Conservation (phyloP, 225 moss, liverwort and hornwort genomes). For the Pleurozium schreberi region DNA sequence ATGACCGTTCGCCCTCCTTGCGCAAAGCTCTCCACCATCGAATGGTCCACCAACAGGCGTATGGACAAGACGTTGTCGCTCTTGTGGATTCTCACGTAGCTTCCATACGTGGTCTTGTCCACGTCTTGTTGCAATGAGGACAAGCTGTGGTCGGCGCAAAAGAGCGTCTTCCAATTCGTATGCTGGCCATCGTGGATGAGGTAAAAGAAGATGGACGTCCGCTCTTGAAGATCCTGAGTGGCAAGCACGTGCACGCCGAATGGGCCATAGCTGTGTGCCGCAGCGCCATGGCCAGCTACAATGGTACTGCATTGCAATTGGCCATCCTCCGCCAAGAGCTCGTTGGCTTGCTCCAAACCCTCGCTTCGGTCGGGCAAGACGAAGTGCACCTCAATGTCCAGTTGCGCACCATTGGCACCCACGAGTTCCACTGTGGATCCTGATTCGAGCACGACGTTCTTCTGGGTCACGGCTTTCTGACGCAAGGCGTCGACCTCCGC, state of each 20-base stretch:
- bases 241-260: constrained; percentile 37
- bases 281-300: not conserved
- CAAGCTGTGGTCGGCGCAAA: constrained; percentile 19
- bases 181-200: not conserved
- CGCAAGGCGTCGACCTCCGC: constrained; percentile 51
- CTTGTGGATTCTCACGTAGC: constrained; percentile 16
- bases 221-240: constrained; percentile 2
- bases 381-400: constrained; percentile 58
- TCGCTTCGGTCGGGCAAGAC: constrained; percentile 15
- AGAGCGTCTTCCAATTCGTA: constrained; percentile 18
- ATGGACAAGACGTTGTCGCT: not conserved
- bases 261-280: not conserved
- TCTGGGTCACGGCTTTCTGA: not conserved
- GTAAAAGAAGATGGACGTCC: constrained; percentile 26
- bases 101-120: constrained; percentile 35
- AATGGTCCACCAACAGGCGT: constrained; percentile 52
- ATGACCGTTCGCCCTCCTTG: constrained; percentile 56
- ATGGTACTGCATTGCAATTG: constrained; percentile 9
- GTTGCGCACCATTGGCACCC: constrained; percentile 33
- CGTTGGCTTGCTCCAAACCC: not conserved
- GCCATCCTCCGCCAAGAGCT: constrained; percentile 13
- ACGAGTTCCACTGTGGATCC: constrained; percentile 7
- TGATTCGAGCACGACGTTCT: not conserved
- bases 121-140: constrained; percentile 13
- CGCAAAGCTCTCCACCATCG: constrained; percentile 68